These are phyloP conservation scores for Myotisia sp. DNA, from an alignment of 2,329 filamentous ascomycete species.

Conservation along the genomic window DNA sequence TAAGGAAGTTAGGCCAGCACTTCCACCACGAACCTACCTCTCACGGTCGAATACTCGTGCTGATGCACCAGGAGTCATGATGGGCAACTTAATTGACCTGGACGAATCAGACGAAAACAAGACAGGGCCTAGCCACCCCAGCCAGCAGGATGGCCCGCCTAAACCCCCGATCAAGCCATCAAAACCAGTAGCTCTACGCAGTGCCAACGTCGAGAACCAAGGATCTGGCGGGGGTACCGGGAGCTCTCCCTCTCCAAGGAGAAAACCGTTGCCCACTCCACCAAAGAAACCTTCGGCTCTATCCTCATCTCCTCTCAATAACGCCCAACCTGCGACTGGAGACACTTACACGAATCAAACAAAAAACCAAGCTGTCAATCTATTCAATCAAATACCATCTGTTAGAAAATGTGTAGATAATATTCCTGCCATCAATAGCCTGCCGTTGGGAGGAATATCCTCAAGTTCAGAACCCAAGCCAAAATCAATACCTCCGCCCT, in stretches of 20 bases:
- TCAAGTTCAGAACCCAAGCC: conserved; percentile 1
- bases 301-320: neutral
- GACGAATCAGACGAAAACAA: conserved; percentile 14
- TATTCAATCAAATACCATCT: conserved; percentile 14
- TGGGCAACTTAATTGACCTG: conserved; percentile 28
- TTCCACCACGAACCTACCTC: conserved; percentile 25
- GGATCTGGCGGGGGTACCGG: conserved; percentile 3
- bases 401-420: conserved; percentile 11
- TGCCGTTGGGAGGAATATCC: conserved; percentile 19
- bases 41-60: conserved; percentile 16
- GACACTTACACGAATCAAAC: conserved; percentile 12
- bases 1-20: conserved; percentile 22
- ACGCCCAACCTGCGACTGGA: neutral
- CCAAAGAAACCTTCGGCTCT: conserved; percentile 11
- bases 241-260: conserved; percentile 5
- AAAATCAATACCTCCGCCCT: conserved; percentile 11
- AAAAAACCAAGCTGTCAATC: conserved; percentile 11
- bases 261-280: conserved; percentile 13
- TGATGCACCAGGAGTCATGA: conserved; percentile 11
- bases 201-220: conserved; percentile 6
- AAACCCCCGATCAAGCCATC: conserved; percentile 29
- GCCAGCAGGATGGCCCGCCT: conserved; percentile 8
- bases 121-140: conserved; percentile 13
- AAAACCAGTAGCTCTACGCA: conserved; percentile 26
- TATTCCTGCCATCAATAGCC: conserved; percentile 20